Percentiles rank a stretch among this genome's conserved stretches.
Conservation (phyloP, 495 filamentous ascomycete species). For the Beverwykella pulmonaria region DNA sequence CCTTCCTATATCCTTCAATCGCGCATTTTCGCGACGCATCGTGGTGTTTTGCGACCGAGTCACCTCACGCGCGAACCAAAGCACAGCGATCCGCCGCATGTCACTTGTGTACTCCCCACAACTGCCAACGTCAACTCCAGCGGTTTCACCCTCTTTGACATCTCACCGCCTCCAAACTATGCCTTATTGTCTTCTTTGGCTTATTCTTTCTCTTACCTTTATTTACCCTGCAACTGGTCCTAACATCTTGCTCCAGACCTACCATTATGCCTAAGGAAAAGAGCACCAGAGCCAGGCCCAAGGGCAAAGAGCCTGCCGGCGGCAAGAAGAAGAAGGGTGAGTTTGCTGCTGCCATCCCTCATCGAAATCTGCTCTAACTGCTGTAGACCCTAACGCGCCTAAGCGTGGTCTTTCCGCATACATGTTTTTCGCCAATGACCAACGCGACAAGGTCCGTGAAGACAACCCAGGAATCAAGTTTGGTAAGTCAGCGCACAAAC, state of each 20-base stretch:
- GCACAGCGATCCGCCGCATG: constrained; percentile 8
- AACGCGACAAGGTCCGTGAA: constrained; percentile 95
- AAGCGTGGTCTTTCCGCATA: constrained; percentile 99
- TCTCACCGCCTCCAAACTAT: neutral
- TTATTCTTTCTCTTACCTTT: neutral
- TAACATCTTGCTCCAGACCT: neutral
- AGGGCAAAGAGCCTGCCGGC: constrained; percentile 51
- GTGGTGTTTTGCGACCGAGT: constrained; percentile 27
- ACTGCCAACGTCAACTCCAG: neutral
- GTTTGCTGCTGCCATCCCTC: constrained; percentile 39
- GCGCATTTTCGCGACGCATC: constrained; percentile 6
- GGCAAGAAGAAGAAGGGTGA: constrained; percentile 85
- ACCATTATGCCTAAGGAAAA: constrained; percentile 73
- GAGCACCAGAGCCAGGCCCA: constrained; percentile 61
- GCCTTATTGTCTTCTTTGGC: neutral
- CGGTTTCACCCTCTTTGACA: neutral
- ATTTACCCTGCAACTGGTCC: neutral
- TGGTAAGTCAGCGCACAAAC: constrained; percentile 58
- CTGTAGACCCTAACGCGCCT: constrained; percentile 90
- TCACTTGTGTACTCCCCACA: constrained; percentile 9
- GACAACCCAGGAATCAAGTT: constrained; percentile 98
- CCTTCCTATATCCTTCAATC: neutral
- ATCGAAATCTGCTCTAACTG: constrained; percentile 25
- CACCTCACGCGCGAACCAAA: constrained; percentile 2
- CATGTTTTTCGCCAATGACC: constrained; percentile 99